These are phyloP conservation scores for Dichomitus squalens DNA, from an alignment of 1,284 basidiomycete genomes.

Conservation along the genomic window DNA sequence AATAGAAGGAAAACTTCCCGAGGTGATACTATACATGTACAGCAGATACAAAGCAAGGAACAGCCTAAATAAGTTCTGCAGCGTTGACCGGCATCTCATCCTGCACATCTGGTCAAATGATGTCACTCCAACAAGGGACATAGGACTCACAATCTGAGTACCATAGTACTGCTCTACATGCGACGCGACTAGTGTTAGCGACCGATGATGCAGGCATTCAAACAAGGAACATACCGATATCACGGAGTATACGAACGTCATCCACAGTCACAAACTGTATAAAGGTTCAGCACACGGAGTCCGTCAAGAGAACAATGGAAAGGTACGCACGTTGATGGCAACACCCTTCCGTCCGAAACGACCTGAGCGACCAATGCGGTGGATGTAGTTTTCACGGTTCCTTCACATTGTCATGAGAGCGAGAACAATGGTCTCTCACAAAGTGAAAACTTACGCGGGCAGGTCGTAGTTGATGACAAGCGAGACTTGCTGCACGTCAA, in stretches of 20 bases:
- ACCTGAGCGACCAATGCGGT: conserved; percentile 94
- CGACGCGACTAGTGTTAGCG: conserved; percentile 13
- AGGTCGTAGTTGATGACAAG: conserved; percentile 98
- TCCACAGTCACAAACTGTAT: conserved; percentile 87
- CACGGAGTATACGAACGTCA: conserved; percentile 87
- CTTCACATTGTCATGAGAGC: conserved; percentile 37
- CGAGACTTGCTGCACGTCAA: conserved; percentile 98
- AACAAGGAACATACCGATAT: conserved; percentile 68
- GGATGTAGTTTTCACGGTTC: conserved; percentile 98
- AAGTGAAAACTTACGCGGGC: conserved; percentile 66
- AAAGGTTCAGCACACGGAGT: neutral
- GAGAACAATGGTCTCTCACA: neutral
- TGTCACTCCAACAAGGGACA: conserved; percentile 7
- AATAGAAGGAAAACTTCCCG: conserved; percentile 24
- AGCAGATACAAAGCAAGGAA: conserved; percentile 40
- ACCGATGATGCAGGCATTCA: neutral
- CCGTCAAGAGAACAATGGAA: neutral
- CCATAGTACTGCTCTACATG: conserved; percentile 81
- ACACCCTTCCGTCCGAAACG: conserved; percentile 96
- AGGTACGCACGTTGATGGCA: conserved; percentile 75
- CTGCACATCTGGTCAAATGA: conserved; percentile 41
- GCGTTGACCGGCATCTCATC: conserved; percentile 96
- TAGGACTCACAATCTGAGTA: conserved; percentile 76
- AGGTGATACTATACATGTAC: conserved; percentile 38
- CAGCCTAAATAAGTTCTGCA: conserved; percentile 74